Evolutionary conservation across 2,329 filamentous ascomycete genomes (phyloP).

Genomic region (Aureobasidium sp.): DNA sequence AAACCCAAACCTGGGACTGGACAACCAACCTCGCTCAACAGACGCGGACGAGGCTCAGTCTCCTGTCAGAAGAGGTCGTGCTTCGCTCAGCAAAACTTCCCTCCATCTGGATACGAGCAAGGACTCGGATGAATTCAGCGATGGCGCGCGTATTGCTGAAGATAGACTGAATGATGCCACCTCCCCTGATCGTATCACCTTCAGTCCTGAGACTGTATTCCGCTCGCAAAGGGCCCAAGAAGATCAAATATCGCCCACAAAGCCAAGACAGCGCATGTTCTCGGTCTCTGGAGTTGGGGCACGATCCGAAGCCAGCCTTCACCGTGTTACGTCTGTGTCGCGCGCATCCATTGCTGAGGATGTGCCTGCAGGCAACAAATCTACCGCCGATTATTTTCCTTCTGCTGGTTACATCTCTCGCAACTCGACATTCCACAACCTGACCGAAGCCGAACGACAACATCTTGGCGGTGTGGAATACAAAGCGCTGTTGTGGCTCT

Average conservation of each 20-base stretch:
- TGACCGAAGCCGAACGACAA: constrained; percentile 49
- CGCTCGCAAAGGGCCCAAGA: constrained; percentile 2
- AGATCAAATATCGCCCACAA: neutral
- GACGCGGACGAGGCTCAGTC: neutral
- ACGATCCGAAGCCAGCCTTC: constrained; percentile 25
- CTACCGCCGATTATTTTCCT: constrained; percentile 15
- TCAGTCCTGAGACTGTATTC: constrained; percentile 26
- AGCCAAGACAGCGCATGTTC: neutral
- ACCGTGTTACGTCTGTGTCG: constrained; percentile 8
- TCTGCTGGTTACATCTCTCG: constrained; percentile 33
- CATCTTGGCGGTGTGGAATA: constrained; percentile 58
- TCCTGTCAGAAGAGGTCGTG: neutral
- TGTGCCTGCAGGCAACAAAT: neutral
- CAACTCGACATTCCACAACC: constrained; percentile 50
- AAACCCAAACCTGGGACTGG: neutral
- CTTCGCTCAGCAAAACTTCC: neutral
- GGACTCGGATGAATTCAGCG: neutral
- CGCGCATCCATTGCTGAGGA: neutral
- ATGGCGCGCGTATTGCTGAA: neutral
- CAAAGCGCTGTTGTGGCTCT: constrained; percentile 53
- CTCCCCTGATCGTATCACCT: constrained; percentile 24
- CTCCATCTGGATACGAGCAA: neutral
- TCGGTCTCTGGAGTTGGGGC: constrained; percentile 28
- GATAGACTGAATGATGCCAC: neutral
- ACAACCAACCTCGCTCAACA: neutral